These are phyloP conservation scores for Monosporascus sp. DNA, from an alignment of 2,329 filamentous ascomycete genomes.

Conservation along the genomic window DNA sequence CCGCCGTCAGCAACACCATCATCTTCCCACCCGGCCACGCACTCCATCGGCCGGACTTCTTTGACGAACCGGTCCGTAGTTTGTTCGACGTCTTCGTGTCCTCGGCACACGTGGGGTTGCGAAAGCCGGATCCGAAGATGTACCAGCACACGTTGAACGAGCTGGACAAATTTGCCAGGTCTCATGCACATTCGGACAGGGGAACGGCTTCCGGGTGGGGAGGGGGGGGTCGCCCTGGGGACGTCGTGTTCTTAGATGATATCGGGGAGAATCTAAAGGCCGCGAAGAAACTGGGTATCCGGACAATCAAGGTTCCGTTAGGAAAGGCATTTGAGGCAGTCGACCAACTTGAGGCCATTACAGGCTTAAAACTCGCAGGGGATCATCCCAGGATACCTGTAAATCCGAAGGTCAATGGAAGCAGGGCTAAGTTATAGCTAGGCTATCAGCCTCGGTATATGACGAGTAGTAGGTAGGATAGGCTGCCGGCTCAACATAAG, in stretches of 20 bases:
- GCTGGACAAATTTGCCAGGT: constrained; percentile 57
- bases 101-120: constrained; percentile 77
- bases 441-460: not conserved
- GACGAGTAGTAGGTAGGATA: not conserved
- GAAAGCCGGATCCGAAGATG: constrained; percentile 81
- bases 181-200: constrained; percentile 38
- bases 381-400: constrained; percentile 46
- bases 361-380: constrained; percentile 60
- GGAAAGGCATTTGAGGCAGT: constrained; percentile 78
- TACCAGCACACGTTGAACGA: constrained; percentile 68
- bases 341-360: constrained; percentile 69
- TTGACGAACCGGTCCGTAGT: constrained; percentile 52
- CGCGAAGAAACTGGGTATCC: constrained; percentile 67
- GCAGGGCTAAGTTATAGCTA: constrained; percentile 40
- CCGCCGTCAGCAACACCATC: constrained; percentile 84
- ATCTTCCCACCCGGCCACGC: constrained; percentile 74
- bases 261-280: constrained; percentile 90
- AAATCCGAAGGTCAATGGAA: constrained; percentile 28
- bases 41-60: constrained; percentile 51
- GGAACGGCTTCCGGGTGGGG: constrained; percentile 39
- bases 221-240: constrained; percentile 51
- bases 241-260: constrained; percentile 86
- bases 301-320: constrained; percentile 78
- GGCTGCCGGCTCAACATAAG: not conserved
- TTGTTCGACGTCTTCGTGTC: constrained; percentile 86